A percentile compares a stretch with the other conserved stretches of the same genome.
These are phyloP conservation scores for Coemansia sp. DNA, from an alignment of 192 early-diverging fungal species.

Conservation along the genomic window DNA sequence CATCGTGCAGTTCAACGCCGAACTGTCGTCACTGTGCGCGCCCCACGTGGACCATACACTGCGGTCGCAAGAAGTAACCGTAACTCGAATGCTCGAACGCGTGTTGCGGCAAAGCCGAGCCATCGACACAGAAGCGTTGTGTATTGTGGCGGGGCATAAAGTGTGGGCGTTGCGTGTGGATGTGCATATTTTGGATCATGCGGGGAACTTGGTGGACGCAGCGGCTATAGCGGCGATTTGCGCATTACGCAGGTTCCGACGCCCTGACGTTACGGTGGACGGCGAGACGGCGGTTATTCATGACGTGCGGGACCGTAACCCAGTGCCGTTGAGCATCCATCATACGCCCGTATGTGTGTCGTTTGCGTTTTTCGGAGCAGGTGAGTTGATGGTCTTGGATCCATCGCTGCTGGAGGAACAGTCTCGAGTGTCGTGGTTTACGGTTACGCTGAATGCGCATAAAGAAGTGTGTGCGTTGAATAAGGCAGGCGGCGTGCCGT, in stretches of 20 bases:
- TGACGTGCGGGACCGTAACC: conserved; percentile 78
- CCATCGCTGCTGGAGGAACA: conserved; percentile 87
- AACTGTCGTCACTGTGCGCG: conserved; percentile 85
- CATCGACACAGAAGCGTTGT: conserved; percentile 94
- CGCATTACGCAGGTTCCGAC: conserved; percentile 83
- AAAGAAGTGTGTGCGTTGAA: conserved; percentile 88
- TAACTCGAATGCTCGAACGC: conserved; percentile 86
- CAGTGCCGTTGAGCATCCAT: conserved; percentile 92
- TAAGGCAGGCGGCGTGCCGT: conserved; percentile 86
- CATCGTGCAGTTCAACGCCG: conserved; percentile 78
- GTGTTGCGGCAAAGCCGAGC: conserved; percentile 79
- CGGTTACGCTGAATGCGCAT: conserved; percentile 87
- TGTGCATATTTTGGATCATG: conserved; percentile 88
- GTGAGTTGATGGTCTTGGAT: conserved; percentile 74
- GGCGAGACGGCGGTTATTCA: conserved; percentile 87
- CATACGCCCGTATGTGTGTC: conserved; percentile 93
- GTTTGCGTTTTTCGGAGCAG: conserved; percentile 88
- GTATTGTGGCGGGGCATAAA: conserved; percentile 94
- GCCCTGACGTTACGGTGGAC: conserved; percentile 95
- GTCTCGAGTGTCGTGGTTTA: conserved; percentile 78
- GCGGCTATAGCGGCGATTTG: conserved; percentile 88
- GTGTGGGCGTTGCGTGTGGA: conserved; percentile 93
- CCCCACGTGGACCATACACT: conserved; percentile 62
- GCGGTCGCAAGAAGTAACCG: conserved; percentile 77
- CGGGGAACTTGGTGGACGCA: conserved; percentile 92